Conservation (phyloP, 139 green algal genomes). For the Tetradesmus obliquus region DNA sequence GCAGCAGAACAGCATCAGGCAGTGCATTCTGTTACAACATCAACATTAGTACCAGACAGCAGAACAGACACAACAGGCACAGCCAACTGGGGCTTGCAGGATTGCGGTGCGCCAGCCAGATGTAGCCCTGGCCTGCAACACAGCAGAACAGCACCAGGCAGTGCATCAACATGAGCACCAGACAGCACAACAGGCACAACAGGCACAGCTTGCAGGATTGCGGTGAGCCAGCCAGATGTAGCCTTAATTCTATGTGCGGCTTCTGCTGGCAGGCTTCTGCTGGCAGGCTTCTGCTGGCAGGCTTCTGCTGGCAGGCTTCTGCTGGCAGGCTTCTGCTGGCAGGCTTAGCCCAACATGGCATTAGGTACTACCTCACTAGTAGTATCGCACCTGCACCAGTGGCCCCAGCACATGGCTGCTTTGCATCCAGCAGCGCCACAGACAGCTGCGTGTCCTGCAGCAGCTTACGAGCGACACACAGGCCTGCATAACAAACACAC, state of each 20-base stretch:
- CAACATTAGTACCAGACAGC: too few relatives aligned
- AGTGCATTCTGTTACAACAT: neutral
- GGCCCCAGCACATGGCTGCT: conserved; percentile 66
- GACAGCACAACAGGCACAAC: too few relatives aligned
- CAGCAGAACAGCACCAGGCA: neutral
- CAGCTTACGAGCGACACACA: conserved; percentile 60
- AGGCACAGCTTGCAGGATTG: conserved; percentile 30
- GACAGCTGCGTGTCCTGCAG: conserved; percentile 49
- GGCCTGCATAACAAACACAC: conserved; percentile 43
- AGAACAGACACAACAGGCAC: too few relatives aligned
- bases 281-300: neutral
- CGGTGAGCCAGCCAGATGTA: conserved; percentile 84
- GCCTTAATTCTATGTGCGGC: conserved; percentile 46
- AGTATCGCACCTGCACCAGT: conserved; percentile 65
- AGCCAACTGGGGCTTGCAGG: conserved; percentile 55
- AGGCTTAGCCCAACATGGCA: too few relatives aligned
- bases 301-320: neutral
- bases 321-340: neutral
- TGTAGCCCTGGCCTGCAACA: conserved; percentile 75
- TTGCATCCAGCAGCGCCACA: conserved; percentile 64
- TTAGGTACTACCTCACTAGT: too few relatives aligned
- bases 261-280: neutral
- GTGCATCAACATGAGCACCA: too few relatives aligned
- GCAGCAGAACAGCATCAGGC: conserved; percentile 8
- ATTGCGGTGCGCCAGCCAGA: conserved; percentile 77